phyloP scores from a whole-genome alignment of 257 asterid genomes.

The Gentiana dahurica region DNA sequence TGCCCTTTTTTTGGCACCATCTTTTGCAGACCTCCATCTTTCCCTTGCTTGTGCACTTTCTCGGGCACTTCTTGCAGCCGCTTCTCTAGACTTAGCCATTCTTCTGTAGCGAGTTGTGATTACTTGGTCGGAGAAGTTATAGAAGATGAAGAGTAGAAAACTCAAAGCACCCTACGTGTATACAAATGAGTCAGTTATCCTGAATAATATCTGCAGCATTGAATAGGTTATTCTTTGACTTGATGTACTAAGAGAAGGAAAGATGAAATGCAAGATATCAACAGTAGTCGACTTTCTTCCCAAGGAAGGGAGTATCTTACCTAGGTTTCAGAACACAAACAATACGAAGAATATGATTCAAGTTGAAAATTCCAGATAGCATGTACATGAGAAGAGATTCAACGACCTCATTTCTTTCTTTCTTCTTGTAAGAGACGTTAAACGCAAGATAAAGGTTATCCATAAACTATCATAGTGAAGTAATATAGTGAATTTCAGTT shows the following conservation, averaged over 20 bases:
- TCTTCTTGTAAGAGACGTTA: no score
- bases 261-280: background rate
- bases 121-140: constrained; percentile 90
- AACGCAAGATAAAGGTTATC: no score
- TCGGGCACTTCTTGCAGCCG: constrained; percentile 80
- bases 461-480: no score
- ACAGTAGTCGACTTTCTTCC: no score
- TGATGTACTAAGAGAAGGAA: background rate
- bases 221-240: background rate
- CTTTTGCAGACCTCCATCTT: constrained; percentile 80
- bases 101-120: constrained; percentile 68
- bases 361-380: background rate
- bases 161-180: constrained; percentile 56
- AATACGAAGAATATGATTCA: constrained; percentile 1
- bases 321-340: background rate
- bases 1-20: constrained; percentile 49
- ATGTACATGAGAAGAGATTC: background rate
- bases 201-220: background rate
- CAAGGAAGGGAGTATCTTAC: background rate
- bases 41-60: constrained; percentile 88
- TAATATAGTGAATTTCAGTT: no score
- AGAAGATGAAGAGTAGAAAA: constrained; percentile 62
- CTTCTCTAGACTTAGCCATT: constrained; percentile 83
- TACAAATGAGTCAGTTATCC: constrained; percentile 13
- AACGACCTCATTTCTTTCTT: background rate